Conservation (phyloP, 805 yeast species). For the Saccharomycopsis javanensis region DNA sequence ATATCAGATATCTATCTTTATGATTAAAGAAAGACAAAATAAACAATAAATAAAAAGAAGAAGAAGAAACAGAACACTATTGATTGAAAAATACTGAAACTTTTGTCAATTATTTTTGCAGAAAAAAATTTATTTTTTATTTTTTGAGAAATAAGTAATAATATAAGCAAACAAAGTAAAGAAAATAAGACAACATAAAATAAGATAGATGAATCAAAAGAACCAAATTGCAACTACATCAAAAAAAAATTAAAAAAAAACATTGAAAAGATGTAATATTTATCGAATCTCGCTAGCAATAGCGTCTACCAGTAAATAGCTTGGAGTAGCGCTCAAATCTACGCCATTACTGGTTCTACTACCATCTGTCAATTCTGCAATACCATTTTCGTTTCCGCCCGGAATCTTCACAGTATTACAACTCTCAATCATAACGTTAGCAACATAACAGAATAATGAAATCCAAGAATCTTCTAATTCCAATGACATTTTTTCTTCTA, state of each 20-base stretch:
- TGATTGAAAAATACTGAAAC: no score
- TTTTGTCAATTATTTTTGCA: no score
- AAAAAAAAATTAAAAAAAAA: no score
- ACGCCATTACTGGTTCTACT: not conserved
- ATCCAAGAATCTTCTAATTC: constrained; percentile 22
- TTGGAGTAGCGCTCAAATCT: not conserved
- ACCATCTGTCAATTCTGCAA: not conserved
- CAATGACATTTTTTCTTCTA: constrained; percentile 19
- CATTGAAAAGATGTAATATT: not conserved
- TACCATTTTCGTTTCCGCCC: not conserved
- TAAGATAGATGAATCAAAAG: not conserved
- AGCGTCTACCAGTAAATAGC: not conserved
- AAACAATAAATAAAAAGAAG: no score
- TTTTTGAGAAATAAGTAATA: no score
- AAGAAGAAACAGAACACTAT: no score
- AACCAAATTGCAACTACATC: no score
- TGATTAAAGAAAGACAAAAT: no score
- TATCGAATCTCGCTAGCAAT: not conserved
- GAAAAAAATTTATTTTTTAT: no score
- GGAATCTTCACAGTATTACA: constrained; percentile 12
- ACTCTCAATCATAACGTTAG: constrained; percentile 24
- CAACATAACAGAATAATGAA: constrained; percentile 23
- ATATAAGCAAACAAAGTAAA: not conserved
- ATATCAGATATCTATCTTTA: no score
- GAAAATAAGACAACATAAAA: not conserved